phyloP scores from a whole-genome alignment of 192 early-diverging fungal species.

The Coemansia sp. region DNA sequence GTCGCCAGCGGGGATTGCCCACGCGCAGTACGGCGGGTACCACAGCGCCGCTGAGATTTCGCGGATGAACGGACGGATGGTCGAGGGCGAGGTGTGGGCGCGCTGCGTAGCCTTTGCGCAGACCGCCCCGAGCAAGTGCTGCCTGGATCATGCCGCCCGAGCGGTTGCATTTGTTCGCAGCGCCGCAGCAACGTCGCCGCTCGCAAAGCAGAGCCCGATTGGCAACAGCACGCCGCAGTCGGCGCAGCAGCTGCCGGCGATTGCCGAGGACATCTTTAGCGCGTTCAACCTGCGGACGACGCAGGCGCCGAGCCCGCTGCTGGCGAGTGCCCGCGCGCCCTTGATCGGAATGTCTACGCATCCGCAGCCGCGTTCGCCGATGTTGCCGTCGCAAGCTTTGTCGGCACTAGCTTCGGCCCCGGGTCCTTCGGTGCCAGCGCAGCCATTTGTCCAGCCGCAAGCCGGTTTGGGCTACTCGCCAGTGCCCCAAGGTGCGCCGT shows the following conservation, averaged over 20 bases:
- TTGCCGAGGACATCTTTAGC: conserved; percentile 30
- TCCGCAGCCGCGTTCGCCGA: conserved; percentile 18
- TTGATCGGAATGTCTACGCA: conserved; percentile 5
- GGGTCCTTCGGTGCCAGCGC: conserved; percentile 1
- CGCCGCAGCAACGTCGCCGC: conserved; percentile 2
- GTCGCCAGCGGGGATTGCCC: not conserved
- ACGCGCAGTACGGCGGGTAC: conserved; percentile 17
- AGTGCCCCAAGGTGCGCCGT: conserved; percentile 7
- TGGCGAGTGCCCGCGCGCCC: conserved; percentile 1
- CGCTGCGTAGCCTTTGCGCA: conserved; percentile 18
- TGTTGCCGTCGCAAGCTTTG: conserved; percentile 20
- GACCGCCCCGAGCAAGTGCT: conserved; percentile 9
- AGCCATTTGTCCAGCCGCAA: conserved; percentile 14
- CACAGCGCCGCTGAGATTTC: conserved; percentile 31
- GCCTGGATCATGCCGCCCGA: conserved; percentile 19
- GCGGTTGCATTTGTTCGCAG: conserved; percentile 23
- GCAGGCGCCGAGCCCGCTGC: conserved; percentile 3
- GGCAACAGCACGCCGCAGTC: not conserved
- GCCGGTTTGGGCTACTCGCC: not conserved
- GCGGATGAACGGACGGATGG: conserved; percentile 31
- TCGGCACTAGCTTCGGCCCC: not conserved
- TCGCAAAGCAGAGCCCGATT: not conserved
- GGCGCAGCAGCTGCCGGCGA: conserved; percentile 12
- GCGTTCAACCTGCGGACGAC: conserved; percentile 20
- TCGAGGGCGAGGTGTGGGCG: conserved; percentile 25